A percentile compares a stretch with the other conserved stretches of the same genome.
Conservation (phyloP, 2,329 filamentous ascomycete genomes). For the Paecilomyces fulvus region DNA sequence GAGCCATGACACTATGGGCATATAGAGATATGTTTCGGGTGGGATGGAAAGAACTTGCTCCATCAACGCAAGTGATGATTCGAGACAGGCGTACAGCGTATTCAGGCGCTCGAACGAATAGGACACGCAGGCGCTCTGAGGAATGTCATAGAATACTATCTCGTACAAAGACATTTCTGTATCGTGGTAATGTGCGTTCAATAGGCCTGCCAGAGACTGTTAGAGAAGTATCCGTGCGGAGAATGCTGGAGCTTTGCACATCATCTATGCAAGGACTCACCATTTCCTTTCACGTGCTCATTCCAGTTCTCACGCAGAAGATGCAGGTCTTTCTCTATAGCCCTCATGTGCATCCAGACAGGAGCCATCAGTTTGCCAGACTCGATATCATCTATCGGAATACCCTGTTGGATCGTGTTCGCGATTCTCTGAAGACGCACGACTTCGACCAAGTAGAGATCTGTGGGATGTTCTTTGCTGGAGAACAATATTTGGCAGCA, state of each 20-base stretch:
- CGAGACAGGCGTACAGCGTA: not conserved
- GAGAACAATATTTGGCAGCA: conserved; percentile 2
- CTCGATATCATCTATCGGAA: not conserved
- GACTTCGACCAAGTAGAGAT: conserved; percentile 1
- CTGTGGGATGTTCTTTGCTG: not conserved
- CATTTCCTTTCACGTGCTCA: not conserved
- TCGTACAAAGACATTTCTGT: conserved; percentile 3
- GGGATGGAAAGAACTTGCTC: conserved; percentile 2
- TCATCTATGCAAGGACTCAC: not conserved
- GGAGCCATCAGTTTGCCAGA: not conserved
- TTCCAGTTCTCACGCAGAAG: not conserved
- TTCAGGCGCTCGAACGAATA: not conserved
- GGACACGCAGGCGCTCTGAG: not conserved
- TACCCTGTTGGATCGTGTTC: not conserved
- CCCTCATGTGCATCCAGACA: not conserved
- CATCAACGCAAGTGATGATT: not conserved
- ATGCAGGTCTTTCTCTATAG: not conserved
- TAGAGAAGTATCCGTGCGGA: not conserved
- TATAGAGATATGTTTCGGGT: not conserved
- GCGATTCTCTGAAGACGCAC: conserved; percentile 1
- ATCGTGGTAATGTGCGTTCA: conserved; percentile 1
- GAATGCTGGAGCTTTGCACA: not conserved
- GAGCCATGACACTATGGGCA: conserved; percentile 1
- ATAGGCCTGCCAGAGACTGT: not conserved
- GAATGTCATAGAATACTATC: conserved; percentile 1